A percentile compares a stretch with the other conserved stretches of the same genome.
Evolutionary conservation across 164 flowering plant genomes (phyloP).

Genomic region (Liriodendron chinense): DNA sequence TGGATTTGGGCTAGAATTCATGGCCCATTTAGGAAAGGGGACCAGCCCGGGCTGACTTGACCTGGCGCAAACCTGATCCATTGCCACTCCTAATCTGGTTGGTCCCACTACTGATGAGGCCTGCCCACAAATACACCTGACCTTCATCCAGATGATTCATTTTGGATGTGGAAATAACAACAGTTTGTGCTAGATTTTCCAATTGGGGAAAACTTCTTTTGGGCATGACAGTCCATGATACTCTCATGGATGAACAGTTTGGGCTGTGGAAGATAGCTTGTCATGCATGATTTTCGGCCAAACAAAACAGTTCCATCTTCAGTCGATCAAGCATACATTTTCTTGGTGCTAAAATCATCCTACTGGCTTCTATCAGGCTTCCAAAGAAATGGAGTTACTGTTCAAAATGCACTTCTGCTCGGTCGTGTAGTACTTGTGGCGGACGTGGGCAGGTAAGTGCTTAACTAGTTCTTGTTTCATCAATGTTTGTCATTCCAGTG

Average conservation of each 20-base stretch:
- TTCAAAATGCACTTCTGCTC: conserved; percentile 77
- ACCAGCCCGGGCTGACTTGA: no score
- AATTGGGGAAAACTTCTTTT: not conserved
- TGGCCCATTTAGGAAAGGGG: no score
- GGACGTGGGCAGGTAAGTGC: conserved; percentile 58
- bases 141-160: no score
- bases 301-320: not conserved
- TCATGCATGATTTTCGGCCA: not conserved
- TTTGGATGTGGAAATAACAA: no score
- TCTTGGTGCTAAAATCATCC: not conserved
- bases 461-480: not conserved
- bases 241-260: not conserved
- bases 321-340: not conserved
- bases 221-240: not conserved
- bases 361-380: conserved; percentile 48
- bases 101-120: not conserved
- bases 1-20: no score
- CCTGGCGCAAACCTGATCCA: no score
- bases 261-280: not conserved
- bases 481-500: not conserved
- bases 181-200: no score
- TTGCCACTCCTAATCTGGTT: not conserved
- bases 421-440: conserved; percentile 72
- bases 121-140: not conserved
- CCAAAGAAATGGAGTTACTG: conserved; percentile 99